Evolutionary conservation across 2,329 filamentous ascomycete species (phyloP).

Genomic region (Amauroascus verrucosus): DNA sequence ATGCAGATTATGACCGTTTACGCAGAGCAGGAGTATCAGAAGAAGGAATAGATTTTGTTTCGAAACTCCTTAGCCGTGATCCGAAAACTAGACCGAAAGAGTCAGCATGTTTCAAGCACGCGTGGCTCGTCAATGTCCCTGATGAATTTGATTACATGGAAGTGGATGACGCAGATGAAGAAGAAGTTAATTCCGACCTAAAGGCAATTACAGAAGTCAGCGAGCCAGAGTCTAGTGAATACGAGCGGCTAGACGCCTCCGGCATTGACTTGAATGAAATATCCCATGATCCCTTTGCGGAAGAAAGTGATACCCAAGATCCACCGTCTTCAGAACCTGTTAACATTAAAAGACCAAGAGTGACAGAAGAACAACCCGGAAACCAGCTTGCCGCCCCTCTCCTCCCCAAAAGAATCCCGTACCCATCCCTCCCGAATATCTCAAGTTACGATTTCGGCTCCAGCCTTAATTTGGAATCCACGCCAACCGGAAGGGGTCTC

Average conservation of each 20-base stretch:
- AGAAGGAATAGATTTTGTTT: slow-evolving; percentile 56
- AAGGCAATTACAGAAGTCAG: slow-evolving; percentile 29
- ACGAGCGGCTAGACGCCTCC: slow-evolving; percentile 44
- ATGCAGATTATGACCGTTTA: slow-evolving; percentile 58
- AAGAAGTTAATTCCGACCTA: slow-evolving; percentile 46
- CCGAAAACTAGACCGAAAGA: slow-evolving; percentile 69
- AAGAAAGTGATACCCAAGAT: slow-evolving; percentile 28
- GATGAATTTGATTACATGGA: slow-evolving; percentile 51
- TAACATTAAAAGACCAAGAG: slow-evolving; percentile 15
- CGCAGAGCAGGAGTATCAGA: slow-evolving; percentile 50
- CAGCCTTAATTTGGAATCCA: slow-evolving; percentile 11
- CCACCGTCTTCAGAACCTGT: slow-evolving; percentile 13
- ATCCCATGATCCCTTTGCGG: slow-evolving; percentile 24
- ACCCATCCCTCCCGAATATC: slow-evolving; percentile 36
- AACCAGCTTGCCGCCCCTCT: slow-evolving; percentile 4
- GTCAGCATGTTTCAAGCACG: slow-evolving; percentile 56
- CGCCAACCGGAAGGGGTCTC: slow-evolving; percentile 33
- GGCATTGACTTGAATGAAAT: slow-evolving; percentile 52
- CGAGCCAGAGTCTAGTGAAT: slow-evolving; percentile 24
- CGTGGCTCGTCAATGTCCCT: slow-evolving; percentile 56
- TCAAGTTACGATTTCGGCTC: slow-evolving; percentile 27
- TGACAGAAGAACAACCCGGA: slow-evolving; percentile 11
- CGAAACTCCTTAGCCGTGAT: slow-evolving; percentile 69
- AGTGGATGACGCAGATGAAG: slow-evolving; percentile 40
- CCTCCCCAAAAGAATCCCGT: slow-evolving; percentile 26